Conservation (phyloP, 169 alveolate genomes). For the Plasmodium vinckei region DNA sequence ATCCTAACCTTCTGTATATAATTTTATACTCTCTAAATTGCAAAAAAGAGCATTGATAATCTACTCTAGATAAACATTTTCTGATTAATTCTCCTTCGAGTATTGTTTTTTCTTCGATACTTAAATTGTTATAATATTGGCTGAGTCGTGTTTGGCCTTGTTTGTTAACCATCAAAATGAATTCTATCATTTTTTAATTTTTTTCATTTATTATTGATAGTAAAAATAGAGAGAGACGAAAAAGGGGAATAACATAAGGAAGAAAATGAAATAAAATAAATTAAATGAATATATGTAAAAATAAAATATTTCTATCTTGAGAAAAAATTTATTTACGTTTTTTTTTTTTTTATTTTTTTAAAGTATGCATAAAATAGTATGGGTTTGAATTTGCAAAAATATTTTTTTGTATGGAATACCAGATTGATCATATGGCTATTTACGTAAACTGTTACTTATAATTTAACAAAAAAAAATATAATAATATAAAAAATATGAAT, state of each 20-base stretch:
- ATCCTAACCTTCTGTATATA: conserved; percentile 85
- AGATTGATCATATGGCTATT: no score
- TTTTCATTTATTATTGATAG: not conserved
- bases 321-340: not conserved
- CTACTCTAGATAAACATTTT: conserved; percentile 96
- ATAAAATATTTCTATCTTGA: not conserved
- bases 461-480: no score
- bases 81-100: conserved; percentile 98
- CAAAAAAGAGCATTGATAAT: conserved; percentile 96
- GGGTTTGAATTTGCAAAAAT: no score
- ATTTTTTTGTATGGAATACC: no score
- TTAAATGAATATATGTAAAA: not conserved
- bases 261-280: not conserved
- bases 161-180: conserved; percentile 97
- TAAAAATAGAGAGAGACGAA: not conserved
- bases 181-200: conserved; percentile 92
- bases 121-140: conserved; percentile 89
- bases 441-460: no score
- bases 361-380: not conserved
- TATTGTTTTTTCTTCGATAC: conserved; percentile 94
- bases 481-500: no score
- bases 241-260: not conserved
- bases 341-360: not conserved
- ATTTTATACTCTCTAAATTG: conserved; percentile 97
- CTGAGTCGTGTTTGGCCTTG: conserved; percentile 98